Percentiles rank a stretch among this genome's conserved stretches.
These are phyloP conservation scores for Penicillium corylophilum DNA, from an alignment of 2,329 filamentous ascomycete genomes.

Conservation along the genomic window DNA sequence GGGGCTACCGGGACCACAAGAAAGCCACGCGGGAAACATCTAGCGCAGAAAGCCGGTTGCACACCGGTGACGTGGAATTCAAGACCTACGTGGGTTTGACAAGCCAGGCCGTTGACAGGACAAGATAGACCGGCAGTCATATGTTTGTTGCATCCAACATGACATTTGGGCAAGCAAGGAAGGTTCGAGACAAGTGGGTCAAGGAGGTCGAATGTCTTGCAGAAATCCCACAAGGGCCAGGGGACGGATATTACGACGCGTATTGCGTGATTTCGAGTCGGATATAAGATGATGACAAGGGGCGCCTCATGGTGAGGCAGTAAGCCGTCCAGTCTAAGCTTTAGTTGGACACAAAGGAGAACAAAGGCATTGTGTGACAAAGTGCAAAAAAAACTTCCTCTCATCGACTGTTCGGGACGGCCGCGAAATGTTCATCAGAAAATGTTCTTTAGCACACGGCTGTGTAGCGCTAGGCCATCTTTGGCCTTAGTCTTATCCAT, in stretches of 20 bases:
- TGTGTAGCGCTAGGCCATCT: too few species aligned
- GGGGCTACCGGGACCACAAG: conserved; percentile 73
- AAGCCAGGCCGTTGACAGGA: conserved; percentile 25
- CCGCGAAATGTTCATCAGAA: too few species aligned
- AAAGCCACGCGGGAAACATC: conserved; percentile 70
- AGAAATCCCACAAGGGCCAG: conserved; percentile 68
- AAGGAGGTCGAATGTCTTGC: conserved; percentile 38
- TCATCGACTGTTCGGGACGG: too few species aligned
- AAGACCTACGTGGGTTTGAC: conserved; percentile 58
- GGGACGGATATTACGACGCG: conserved; percentile 69
- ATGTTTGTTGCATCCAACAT: conserved; percentile 47
- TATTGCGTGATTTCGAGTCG: conserved; percentile 50
- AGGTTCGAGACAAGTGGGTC: conserved; percentile 54
- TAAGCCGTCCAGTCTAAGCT: conserved; percentile 12
- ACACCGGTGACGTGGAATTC: conserved; percentile 66
- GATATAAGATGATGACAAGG: background rate
- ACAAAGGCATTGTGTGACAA: too few species aligned
- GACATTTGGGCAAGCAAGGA: conserved; percentile 62
- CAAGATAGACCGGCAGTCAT: conserved; percentile 1
- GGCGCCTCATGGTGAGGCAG: conserved; percentile 14
- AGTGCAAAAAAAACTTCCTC: too few species aligned
- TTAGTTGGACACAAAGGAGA: background rate
- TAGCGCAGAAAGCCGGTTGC: conserved; percentile 57
- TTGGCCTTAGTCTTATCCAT: too few species aligned
- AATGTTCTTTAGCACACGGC: too few species aligned